phyloP scores from a whole-genome alignment of 495 filamentous ascomycete species.

The Talaromyces ruber region DNA sequence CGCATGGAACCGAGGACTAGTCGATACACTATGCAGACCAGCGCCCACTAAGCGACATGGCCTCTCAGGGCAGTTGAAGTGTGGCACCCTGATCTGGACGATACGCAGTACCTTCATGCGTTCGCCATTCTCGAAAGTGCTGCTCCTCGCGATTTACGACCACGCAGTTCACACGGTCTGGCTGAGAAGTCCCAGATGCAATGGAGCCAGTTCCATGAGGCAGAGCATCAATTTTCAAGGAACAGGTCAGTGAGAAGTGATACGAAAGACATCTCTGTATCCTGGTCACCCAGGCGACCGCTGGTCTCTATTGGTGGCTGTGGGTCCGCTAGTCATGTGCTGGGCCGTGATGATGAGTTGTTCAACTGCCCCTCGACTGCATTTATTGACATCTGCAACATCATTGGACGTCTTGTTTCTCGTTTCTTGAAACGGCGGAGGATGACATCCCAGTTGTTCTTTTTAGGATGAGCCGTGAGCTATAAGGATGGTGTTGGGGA shows the following conservation, averaged over 20 bases:
- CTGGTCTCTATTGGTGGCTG: conserved; percentile 1
- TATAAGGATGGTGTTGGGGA: neutral
- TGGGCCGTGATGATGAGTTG: conserved; percentile 6
- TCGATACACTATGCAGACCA: neutral
- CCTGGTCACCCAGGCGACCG: conserved; percentile 5
- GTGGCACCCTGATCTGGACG: neutral
- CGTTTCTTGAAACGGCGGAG: neutral
- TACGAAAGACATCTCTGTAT: neutral
- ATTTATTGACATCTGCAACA: neutral
- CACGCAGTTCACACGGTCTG: neutral
- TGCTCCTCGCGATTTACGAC: neutral
- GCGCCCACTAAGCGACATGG: neutral
- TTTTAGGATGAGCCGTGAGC: neutral
- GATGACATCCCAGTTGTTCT: neutral
- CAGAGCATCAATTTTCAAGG: neutral
- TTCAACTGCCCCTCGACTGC: conserved; percentile 4
- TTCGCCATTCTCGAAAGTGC: neutral
- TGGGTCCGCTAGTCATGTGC: conserved; percentile 5
- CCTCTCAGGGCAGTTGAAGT: neutral
- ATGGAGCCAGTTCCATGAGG: neutral
- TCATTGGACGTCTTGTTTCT: conserved; percentile 1
- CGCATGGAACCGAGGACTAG: neutral
- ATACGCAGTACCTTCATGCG: neutral
- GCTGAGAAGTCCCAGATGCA: neutral
- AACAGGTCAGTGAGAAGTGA: neutral